Conservation (phyloP, 768 basidiomycete species). For the Mycena leptocephala region DNA sequence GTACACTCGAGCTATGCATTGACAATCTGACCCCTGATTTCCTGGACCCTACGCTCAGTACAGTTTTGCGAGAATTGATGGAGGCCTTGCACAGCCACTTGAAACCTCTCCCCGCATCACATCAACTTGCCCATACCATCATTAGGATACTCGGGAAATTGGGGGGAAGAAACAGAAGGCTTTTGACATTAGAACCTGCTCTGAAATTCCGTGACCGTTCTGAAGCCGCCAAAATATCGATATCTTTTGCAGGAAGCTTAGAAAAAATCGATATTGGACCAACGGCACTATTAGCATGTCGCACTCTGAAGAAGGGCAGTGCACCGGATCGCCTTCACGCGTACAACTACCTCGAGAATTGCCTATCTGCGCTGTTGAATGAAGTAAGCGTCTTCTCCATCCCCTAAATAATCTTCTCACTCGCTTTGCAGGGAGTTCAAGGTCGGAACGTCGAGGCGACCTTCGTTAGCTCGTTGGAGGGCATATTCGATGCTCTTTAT, state of each 20-base stretch:
- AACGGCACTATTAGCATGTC: slow-evolving; percentile 75
- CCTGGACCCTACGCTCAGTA: slow-evolving; percentile 94
- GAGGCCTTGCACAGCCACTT: slow-evolving; percentile 93
- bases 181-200: slow-evolving; percentile 86
- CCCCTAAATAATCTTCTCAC: background rate
- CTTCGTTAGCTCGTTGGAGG: slow-evolving; percentile 80
- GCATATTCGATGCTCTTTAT: slow-evolving; percentile 84
- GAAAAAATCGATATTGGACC: slow-evolving; percentile 80
- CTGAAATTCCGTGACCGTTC: slow-evolving; percentile 82
- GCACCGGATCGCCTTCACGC: slow-evolving; percentile 71
- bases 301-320: slow-evolving; percentile 69
- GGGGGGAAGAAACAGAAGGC: slow-evolving; percentile 92
- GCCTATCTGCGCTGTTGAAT: slow-evolving; percentile 78
- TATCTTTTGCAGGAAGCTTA: slow-evolving; percentile 82
- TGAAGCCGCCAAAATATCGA: slow-evolving; percentile 76
- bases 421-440: slow-evolving; percentile 70
- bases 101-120: slow-evolving; percentile 90
- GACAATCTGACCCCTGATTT: slow-evolving; percentile 99
- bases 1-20: slow-evolving; percentile 98
- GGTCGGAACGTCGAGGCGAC: slow-evolving; percentile 83
- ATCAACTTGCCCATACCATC: slow-evolving; percentile 93
- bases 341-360: slow-evolving; percentile 80
- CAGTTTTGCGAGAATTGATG: slow-evolving; percentile 95
- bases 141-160: slow-evolving; percentile 97
- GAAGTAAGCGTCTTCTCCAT: slow-evolving; percentile 67